A percentile compares a stretch with the other conserved stretches of the same genome.
These are phyloP conservation scores for Aspergillus sergii DNA, from an alignment of 2,329 filamentous ascomycete genomes.

Conservation along the genomic window DNA sequence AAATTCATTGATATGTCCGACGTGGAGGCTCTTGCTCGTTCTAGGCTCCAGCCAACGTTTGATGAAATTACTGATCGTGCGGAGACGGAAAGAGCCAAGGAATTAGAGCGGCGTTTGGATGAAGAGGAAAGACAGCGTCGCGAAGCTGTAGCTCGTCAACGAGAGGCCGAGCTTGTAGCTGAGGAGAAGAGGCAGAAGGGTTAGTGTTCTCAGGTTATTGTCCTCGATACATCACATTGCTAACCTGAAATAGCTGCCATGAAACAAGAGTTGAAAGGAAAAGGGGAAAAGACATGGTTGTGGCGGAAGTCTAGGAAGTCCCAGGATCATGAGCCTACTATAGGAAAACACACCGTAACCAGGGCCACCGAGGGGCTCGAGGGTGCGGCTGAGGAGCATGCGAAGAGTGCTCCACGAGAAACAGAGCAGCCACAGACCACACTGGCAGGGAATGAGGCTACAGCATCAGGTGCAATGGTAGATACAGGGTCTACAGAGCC, in stretches of 20 bases:
- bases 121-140: slow-evolving; percentile 66
- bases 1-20: slow-evolving; percentile 77
- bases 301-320: slow-evolving; percentile 32
- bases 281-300: slow-evolving; percentile 28
- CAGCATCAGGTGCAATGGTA: slow-evolving; percentile 7
- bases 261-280: slow-evolving; percentile 24
- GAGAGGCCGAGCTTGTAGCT: slow-evolving; percentile 41
- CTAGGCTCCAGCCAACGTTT: slow-evolving; percentile 77
- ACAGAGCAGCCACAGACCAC: slow-evolving; percentile 9
- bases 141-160: slow-evolving; percentile 47
- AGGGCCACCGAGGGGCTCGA: slow-evolving; percentile 1
- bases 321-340: slow-evolving; percentile 17
- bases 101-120: slow-evolving; percentile 65
- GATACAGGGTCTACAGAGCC: slow-evolving; percentile 11
- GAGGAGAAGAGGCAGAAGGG: slow-evolving; percentile 32
- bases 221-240: neutral
- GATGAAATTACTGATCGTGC: slow-evolving; percentile 83
- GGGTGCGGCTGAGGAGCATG: slow-evolving; percentile 1
- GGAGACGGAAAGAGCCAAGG: slow-evolving; percentile 69
- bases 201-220: slow-evolving; percentile 18
- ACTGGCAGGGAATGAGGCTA: slow-evolving; percentile 4
- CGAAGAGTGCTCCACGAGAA: slow-evolving; percentile 11
- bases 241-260: slow-evolving; percentile 17
- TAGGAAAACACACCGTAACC: slow-evolving; percentile 7
- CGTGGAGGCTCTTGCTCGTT: slow-evolving; percentile 76